Conservation (phyloP, 352 stramenopile genomes). For the Phytophthora cactorum region DNA sequence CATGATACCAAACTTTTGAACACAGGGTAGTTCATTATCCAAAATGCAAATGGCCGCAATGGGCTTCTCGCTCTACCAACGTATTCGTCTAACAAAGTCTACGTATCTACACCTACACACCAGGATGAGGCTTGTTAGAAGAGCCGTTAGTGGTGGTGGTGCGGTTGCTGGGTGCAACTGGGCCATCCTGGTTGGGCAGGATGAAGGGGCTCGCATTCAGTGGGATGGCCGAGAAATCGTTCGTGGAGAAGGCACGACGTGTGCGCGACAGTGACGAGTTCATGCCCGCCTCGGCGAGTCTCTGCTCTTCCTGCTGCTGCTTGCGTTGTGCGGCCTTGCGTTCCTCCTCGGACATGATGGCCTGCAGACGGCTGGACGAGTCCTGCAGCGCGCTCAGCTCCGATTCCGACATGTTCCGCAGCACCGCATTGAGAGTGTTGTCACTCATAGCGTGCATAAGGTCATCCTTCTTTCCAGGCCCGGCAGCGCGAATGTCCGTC, state of each 20-base stretch:
- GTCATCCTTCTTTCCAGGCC: slow-evolving; percentile 46
- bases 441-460: slow-evolving; percentile 75
- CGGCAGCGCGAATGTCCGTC: slow-evolving; percentile 46
- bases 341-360: slow-evolving; percentile 67
- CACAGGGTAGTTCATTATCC: slow-evolving; percentile 14
- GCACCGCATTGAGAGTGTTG: slow-evolving; percentile 60
- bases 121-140: slow-evolving; percentile 15
- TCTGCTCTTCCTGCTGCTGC: slow-evolving; percentile 39
- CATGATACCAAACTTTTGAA: slow-evolving; percentile 1
- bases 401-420: slow-evolving; percentile 76
- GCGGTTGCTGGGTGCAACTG: slow-evolving; percentile 16
- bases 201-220: slow-evolving; percentile 28
- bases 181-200: slow-evolving; percentile 11
- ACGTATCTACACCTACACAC: slow-evolving; percentile 26
- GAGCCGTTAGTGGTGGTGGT: slow-evolving; percentile 15
- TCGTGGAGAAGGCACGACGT: slow-evolving; percentile 68
- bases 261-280: slow-evolving; percentile 55
- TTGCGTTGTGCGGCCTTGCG: slow-evolving; percentile 40
- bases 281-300: slow-evolving; percentile 30
- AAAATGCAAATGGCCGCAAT: slow-evolving; percentile 16
- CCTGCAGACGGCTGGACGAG: slow-evolving; percentile 63
- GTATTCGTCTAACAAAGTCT: slow-evolving; percentile 22
- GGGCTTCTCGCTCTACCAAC: slow-evolving; percentile 17
- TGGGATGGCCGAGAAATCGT: slow-evolving; percentile 55
- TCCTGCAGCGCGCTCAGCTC: slow-evolving; percentile 69